Evolutionary conservation across 768 basidiomycete genomes (phyloP), one percentile per base, ranked within the genome.

Genomic region (Naganishia antarctica): DNA sequence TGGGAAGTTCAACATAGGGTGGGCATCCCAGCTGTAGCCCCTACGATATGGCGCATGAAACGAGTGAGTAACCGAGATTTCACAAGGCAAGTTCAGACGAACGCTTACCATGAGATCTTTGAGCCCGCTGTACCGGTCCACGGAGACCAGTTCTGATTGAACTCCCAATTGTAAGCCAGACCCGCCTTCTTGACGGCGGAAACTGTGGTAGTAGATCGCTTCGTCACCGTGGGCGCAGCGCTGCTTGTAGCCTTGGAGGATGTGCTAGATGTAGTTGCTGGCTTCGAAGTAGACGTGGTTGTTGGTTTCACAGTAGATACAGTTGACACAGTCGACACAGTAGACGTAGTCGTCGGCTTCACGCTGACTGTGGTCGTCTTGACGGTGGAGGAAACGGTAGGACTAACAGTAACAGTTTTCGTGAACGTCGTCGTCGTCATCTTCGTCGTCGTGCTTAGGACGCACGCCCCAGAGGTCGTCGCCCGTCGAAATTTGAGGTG

Each of bases 21-120:
- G 53, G 28, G 53, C 53, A 57, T 57, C 53, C 53, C 53, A 57
- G 23, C 53, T 57, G 53, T 57, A 57, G 34, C 53, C 53, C 53
- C 53, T 57, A n/a, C 15, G 26, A 41, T 23, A 1, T 12, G 23
- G 23, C 23, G 15, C 12, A 37, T 25, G 23, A 15, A 13, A 40
- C 32, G 13, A 12, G 34, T 40, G 31, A 41, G 28, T 12, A 28
- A 28, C 6, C 5, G 21, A 28, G 47, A 49, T 21, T 23, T 8
- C 13, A 8, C 21, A 46, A 46, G n/a, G n/a, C n/a, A n/a, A n/a
- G n/a, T n/a, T n/a, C n/a, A 49, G 47, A 28, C 23, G n/a, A 18
- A 41, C 25, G 26, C 50, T 51, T 23, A 57, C 53, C 53, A 57
- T 12, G 53, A 57, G 11, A 57, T 26, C 37, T 57, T 57, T 18